Percentiles rank a stretch among this genome's conserved stretches.
phyloP scores from a whole-genome alignment of 768 basidiomycete genomes.

The Boletellus sp. region DNA sequence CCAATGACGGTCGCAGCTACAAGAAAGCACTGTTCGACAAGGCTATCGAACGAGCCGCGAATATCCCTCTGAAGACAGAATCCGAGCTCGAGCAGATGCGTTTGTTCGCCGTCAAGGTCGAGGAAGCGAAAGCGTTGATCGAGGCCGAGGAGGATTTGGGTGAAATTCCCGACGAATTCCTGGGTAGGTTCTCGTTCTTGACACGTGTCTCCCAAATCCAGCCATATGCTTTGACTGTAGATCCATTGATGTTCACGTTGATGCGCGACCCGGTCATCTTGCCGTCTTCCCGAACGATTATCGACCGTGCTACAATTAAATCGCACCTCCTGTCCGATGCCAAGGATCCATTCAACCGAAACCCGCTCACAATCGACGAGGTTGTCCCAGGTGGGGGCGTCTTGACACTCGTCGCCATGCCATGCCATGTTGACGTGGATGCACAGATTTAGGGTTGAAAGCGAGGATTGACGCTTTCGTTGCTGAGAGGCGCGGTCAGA shows the following conservation, averaged over 20 bases:
- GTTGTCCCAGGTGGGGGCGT: slow-evolving; percentile 67
- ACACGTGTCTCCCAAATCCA: neutral
- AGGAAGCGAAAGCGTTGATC: slow-evolving; percentile 72
- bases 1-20: slow-evolving; percentile 93
- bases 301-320: slow-evolving; percentile 93
- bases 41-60: slow-evolving; percentile 64
- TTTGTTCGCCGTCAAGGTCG: slow-evolving; percentile 75
- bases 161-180: slow-evolving; percentile 92
- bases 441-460: slow-evolving; percentile 64
- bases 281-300: slow-evolving; percentile 71
- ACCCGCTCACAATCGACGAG: slow-evolving; percentile 74
- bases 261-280: slow-evolving; percentile 95
- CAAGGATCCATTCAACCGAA: slow-evolving; percentile 94
- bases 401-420: neutral
- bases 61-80: slow-evolving; percentile 66
- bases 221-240: slow-evolving; percentile 36
- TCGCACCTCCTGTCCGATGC: slow-evolving; percentile 88
- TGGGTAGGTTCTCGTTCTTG: slow-evolving; percentile 52
- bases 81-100: slow-evolving; percentile 69
- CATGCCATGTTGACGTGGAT: slow-evolving; percentile 6
- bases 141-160: slow-evolving; percentile 90
- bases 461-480: slow-evolving; percentile 71
- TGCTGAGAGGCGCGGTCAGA: slow-evolving; percentile 49
- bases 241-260: slow-evolving; percentile 84
- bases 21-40: slow-evolving; percentile 75